phyloP scores from a whole-genome alignment of 148 eudicot species.

The Cornus kousa region DNA sequence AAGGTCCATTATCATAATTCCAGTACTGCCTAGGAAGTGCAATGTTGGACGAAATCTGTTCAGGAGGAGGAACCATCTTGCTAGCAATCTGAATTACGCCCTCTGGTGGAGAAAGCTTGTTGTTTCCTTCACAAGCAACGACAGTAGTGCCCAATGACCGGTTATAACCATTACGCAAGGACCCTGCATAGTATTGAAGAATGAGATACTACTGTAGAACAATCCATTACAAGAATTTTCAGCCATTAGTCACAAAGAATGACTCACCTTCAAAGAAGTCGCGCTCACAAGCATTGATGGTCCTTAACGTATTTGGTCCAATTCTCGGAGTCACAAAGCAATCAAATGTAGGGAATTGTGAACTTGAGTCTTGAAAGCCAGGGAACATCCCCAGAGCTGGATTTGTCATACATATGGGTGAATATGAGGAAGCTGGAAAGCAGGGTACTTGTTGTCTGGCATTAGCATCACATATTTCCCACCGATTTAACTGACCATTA shows the following conservation, averaged over 20 bases:
- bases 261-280: no score
- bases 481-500: no score
- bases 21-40: slow-evolving; percentile 22
- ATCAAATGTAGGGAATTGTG: slow-evolving; percentile 12
- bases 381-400: not conserved
- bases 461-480: not conserved
- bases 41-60: slow-evolving; percentile 31
- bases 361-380: slow-evolving; percentile 15
- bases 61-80: slow-evolving; percentile 21
- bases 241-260: no score
- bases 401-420: not conserved
- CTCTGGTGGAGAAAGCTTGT: not conserved
- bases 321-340: slow-evolving; percentile 9
- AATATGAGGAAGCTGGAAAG: not conserved
- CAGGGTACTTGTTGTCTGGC: slow-evolving; percentile 20
- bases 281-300: slow-evolving; percentile 1
- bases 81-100: slow-evolving; percentile 29
- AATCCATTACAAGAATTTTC: not conserved
- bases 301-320: slow-evolving; percentile 15
- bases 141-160: not conserved
- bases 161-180: not conserved
- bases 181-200: no score
- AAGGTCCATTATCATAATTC: slow-evolving; percentile 24
- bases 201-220: slow-evolving; percentile 9
- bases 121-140: slow-evolving; percentile 8